These are phyloP conservation scores for Trichomonas vaginalis DNA, from an alignment of 208 protist species.

Conservation along the genomic window DNA sequence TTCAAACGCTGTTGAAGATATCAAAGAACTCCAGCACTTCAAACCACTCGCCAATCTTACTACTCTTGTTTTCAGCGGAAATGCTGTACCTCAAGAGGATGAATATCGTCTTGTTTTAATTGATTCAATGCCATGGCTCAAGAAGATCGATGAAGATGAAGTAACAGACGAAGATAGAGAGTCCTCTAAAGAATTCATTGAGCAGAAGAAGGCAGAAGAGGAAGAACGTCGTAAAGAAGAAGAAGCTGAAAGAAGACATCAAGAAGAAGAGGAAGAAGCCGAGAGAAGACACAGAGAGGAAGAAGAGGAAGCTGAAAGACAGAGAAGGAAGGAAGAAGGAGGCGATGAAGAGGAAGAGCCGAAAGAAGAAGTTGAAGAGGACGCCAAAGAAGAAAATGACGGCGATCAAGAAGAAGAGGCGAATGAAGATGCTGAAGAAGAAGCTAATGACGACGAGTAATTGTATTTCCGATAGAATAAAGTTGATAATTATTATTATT, in stretches of 20 bases:
- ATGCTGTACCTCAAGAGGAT: neutral
- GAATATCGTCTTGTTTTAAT: neutral
- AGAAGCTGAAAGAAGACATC: neutral
- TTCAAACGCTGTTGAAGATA: neutral
- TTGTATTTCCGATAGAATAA: too few species aligned
- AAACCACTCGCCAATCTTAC: neutral
- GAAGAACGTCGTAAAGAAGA: neutral
- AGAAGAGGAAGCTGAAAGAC: neutral
- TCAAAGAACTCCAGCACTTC: neutral
- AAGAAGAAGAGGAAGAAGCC: neutral
- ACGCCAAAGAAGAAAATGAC: neutral
- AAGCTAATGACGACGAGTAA: neutral
- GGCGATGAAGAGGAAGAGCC: neutral
- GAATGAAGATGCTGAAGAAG: neutral
- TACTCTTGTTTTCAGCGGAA: neutral
- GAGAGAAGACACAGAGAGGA: neutral
- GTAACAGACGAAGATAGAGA: conserved; percentile 8
- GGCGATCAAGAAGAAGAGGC: neutral
- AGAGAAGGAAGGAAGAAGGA: neutral
- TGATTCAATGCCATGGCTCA: neutral
- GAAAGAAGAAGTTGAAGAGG: neutral
- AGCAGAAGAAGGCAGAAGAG: neutral
- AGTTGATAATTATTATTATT: too few species aligned
- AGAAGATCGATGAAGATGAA: neutral
- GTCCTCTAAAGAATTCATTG: neutral